phyloP scores from a whole-genome alignment of 164 flowering plant genomes.

The Aristolochia fimbriata region DNA sequence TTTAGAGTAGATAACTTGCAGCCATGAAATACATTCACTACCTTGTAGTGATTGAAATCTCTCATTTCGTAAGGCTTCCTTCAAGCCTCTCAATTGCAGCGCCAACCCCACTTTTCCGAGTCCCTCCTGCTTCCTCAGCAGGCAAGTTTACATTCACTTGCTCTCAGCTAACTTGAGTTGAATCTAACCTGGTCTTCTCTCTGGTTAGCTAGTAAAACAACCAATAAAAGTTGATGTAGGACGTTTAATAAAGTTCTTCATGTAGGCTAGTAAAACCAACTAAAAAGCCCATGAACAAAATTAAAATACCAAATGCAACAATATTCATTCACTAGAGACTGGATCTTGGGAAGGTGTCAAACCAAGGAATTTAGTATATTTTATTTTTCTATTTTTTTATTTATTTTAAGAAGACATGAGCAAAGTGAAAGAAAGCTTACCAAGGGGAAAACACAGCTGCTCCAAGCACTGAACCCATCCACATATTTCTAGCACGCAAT shows the following conservation, averaged over 20 bases:
- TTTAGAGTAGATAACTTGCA: too few species aligned
- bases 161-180: constrained; percentile 78
- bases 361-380: too few species aligned
- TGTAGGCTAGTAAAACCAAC: too few species aligned
- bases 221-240: too few species aligned
- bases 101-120: constrained; percentile 42
- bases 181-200: constrained; percentile 47
- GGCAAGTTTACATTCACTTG: constrained; percentile 38
- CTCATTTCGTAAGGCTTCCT: constrained; percentile 38
- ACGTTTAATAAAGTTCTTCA: too few species aligned
- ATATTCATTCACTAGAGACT: neutral
- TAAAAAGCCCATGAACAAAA: too few species aligned
- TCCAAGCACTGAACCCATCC: constrained; percentile 78
- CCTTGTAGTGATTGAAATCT: neutral
- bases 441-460: constrained; percentile 91
- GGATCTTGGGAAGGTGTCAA: neutral
- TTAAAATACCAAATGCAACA: too few species aligned
- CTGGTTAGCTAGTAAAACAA: too few species aligned
- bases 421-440: constrained; percentile 25
- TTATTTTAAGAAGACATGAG: too few species aligned
- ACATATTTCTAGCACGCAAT: constrained; percentile 90
- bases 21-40: too few species aligned
- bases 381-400: too few species aligned
- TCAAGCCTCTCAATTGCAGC: constrained; percentile 83
- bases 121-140: constrained; percentile 16